A percentile compares a stretch with the other conserved stretches of the same genome.
Evolutionary conservation across 2,329 filamentous ascomycete genomes (phyloP).

Genomic region (Trichoderma koningii): DNA sequence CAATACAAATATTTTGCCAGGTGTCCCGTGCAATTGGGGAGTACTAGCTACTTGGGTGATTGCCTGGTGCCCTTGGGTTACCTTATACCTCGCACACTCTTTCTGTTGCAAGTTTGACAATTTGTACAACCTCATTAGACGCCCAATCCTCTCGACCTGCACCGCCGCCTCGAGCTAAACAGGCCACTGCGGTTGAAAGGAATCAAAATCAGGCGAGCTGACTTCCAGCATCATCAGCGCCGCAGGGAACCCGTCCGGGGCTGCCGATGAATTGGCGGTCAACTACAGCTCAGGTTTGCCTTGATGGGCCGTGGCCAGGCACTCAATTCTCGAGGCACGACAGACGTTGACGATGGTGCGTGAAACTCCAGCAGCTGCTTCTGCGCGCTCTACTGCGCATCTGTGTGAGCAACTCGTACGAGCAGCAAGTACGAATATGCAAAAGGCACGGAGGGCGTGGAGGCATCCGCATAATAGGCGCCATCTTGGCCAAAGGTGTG

Average conservation of each 20-base stretch:
- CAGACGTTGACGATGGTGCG: background rate
- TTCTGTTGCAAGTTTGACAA: background rate
- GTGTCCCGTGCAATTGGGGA: too few species aligned
- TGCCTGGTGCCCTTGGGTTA: too few species aligned
- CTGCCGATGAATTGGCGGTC: slow-evolving; percentile 53
- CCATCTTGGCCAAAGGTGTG: background rate
- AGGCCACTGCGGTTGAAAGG: slow-evolving; percentile 7
- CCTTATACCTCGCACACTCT: background rate
- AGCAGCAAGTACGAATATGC: background rate
- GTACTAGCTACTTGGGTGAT: too few species aligned
- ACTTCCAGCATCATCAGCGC: slow-evolving; percentile 15
- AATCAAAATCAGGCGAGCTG: slow-evolving; percentile 11
- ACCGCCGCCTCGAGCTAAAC: background rate
- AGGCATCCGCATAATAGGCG: background rate
- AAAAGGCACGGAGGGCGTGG: slow-evolving; percentile 2
- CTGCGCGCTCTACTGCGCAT: background rate
- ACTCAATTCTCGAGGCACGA: background rate
- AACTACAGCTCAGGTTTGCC: slow-evolving; percentile 31
- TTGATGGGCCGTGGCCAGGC: background rate
- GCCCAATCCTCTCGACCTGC: background rate
- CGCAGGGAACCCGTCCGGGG: slow-evolving; percentile 18
- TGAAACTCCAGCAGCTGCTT: slow-evolving; percentile 11
- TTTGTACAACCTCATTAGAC: slow-evolving; percentile 4
- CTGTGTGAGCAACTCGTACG: background rate
- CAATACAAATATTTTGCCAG: too few species aligned